Evolutionary conservation across 176 grass and related monocot species (phyloP).

Genomic region (Triticum turgidum): DNA sequence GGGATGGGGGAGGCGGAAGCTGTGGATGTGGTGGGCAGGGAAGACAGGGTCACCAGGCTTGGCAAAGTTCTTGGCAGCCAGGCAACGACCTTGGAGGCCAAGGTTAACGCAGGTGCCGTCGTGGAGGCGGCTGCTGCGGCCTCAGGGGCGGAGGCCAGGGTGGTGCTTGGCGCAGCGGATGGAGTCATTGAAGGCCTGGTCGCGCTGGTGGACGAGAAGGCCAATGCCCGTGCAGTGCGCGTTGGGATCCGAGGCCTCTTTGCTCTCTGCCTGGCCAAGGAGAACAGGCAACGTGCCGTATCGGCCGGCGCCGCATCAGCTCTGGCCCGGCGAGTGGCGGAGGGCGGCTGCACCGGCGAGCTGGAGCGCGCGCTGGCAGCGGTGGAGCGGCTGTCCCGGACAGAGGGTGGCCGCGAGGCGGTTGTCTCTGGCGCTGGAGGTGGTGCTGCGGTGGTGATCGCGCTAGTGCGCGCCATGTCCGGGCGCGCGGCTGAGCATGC

Average conservation of each 20-base stretch:
- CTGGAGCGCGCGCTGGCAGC: slow-evolving; percentile 66
- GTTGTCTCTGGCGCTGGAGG: slow-evolving; percentile 57
- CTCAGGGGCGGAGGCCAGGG: slow-evolving; percentile 53
- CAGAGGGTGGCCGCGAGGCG: slow-evolving; percentile 68
- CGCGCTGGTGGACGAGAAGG: slow-evolving; percentile 60
- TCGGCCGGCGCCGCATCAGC: slow-evolving; percentile 53
- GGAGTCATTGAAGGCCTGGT: slow-evolving; percentile 62
- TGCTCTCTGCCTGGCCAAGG: slow-evolving; percentile 79
- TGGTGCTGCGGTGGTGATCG: slow-evolving; percentile 29
- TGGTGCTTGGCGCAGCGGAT: slow-evolving; percentile 38
- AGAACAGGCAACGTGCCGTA: slow-evolving; percentile 68
- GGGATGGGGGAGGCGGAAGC: slow-evolving; percentile 75
- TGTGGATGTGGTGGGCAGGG: slow-evolving; percentile 46
- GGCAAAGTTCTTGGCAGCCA: slow-evolving; percentile 34
- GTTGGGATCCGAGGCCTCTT: slow-evolving; percentile 76
- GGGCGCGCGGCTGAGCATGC: slow-evolving; percentile 89
- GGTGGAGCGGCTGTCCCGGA: slow-evolving; percentile 83
- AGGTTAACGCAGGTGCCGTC: slow-evolving; percentile 67
- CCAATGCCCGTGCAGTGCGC: slow-evolving; percentile 64
- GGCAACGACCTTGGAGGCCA: slow-evolving; percentile 39
- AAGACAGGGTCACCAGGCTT: slow-evolving; percentile 50
- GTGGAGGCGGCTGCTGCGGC: slow-evolving; percentile 61
- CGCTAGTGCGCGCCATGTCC: slow-evolving; percentile 72
- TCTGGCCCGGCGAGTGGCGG: slow-evolving; percentile 42
- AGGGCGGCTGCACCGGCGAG: slow-evolving; percentile 36